A percentile compares a stretch with the other conserved stretches of the same genome.
Conservation (phyloP, 2,329 filamentous ascomycete genomes). For the Fusarium longipes region DNA sequence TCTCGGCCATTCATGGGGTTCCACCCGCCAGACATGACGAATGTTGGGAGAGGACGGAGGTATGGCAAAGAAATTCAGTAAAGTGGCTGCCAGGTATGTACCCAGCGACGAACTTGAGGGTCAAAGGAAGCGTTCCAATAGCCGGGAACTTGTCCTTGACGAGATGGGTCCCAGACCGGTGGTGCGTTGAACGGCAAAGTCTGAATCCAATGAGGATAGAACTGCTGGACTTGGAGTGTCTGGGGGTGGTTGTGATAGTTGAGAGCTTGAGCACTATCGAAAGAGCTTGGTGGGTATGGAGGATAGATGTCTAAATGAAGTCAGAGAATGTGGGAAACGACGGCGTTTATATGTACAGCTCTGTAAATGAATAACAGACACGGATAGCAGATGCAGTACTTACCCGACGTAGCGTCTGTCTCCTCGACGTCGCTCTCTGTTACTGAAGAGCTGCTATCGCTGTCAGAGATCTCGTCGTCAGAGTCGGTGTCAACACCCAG, state of each 20-base stretch:
- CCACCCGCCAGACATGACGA: constrained; percentile 54
- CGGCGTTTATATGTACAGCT: constrained; percentile 23
- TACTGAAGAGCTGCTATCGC: constrained; percentile 24
- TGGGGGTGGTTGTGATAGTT: constrained; percentile 8
- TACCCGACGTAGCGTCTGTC: constrained; percentile 32
- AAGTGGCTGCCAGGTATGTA: constrained; percentile 53
- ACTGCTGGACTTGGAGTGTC: constrained; percentile 10
- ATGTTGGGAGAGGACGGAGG: background rate
- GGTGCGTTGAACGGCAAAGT: constrained; percentile 4
- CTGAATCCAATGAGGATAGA: constrained; percentile 17
- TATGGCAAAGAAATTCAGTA: constrained; percentile 22
- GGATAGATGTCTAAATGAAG: constrained; percentile 26
- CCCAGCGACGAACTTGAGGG: constrained; percentile 46
- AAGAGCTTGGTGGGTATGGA: constrained; percentile 5
- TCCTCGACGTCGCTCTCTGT: constrained; percentile 20
- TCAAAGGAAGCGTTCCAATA: constrained; percentile 53
- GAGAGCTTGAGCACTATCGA: background rate
- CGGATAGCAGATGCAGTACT: constrained; percentile 17
- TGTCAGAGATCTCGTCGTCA: constrained; percentile 37
- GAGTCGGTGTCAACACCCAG: constrained; percentile 44
- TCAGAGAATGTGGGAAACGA: constrained; percentile 10
- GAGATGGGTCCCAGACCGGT: constrained; percentile 47
- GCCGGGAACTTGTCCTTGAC: constrained; percentile 49
- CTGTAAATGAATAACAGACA: constrained; percentile 6
- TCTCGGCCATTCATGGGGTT: constrained; percentile 56